These are phyloP conservation scores for Penicillium ochrochloron DNA, from an alignment of 495 filamentous ascomycete genomes.

Conservation along the genomic window DNA sequence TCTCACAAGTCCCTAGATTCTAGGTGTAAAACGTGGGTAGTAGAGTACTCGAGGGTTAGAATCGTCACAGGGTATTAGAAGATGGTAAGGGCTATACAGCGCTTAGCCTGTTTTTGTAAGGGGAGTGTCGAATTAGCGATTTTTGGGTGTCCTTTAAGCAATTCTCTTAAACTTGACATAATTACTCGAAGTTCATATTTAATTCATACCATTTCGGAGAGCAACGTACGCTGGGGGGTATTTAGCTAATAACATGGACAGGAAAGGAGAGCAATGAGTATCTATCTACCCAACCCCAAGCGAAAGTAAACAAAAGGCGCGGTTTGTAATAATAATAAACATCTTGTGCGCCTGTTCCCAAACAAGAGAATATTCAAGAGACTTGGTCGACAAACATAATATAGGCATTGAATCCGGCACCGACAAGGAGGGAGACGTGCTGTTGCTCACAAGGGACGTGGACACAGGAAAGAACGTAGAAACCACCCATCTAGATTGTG, in stretches of 20 bases:
- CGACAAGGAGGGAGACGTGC: not conserved
- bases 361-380: not conserved
- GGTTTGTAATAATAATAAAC: not conserved
- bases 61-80: too few relatives aligned
- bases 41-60: too few relatives aligned
- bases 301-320: conserved; percentile 2
- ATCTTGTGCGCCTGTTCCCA: not conserved
- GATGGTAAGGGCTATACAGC: too few relatives aligned
- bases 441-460: not conserved
- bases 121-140: too few relatives aligned
- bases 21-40: too few relatives aligned
- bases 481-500: not conserved
- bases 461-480: not conserved
- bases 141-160: too few relatives aligned
- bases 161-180: too few relatives aligned
- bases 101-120: not conserved
- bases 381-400: not conserved
- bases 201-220: not conserved
- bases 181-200: not conserved
- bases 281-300: conserved; percentile 1
- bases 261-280: not conserved
- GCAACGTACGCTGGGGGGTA: conserved; percentile 2
- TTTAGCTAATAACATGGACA: conserved; percentile 4
- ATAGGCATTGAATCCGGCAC: not conserved
- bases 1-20: too few relatives aligned